Conservation (phyloP, 1,139 yeast genomes). For the Saccharomyces hybrid region DNA sequence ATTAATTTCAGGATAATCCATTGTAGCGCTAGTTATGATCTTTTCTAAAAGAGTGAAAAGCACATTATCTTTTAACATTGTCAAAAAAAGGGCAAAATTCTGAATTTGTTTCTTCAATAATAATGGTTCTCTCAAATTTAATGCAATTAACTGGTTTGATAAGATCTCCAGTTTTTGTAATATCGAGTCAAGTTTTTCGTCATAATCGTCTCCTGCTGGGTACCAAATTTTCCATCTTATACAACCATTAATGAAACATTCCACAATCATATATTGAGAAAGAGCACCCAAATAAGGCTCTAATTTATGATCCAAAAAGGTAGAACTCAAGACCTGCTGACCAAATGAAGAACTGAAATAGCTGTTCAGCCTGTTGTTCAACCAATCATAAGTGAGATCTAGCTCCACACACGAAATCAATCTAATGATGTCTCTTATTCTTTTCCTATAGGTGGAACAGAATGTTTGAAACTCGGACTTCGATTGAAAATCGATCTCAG, state of each 20-base stretch:
- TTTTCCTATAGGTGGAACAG: constrained; percentile 70
- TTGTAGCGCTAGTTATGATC: constrained; percentile 81
- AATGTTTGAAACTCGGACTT: constrained; percentile 74
- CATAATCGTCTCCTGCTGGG: constrained; percentile 49
- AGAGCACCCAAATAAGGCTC: constrained; percentile 72
- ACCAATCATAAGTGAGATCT: constrained; percentile 73
- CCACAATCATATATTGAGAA: constrained; percentile 80
- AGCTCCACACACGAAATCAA: constrained; percentile 83
- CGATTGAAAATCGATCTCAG: constrained; percentile 83
- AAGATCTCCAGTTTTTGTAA: constrained; percentile 62
- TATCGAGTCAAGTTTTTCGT: constrained; percentile 48
- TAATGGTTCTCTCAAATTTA: constrained; percentile 74
- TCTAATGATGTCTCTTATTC: constrained; percentile 85
- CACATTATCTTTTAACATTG: constrained; percentile 70
- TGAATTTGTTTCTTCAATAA: constrained; percentile 81
- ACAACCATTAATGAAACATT: constrained; percentile 84
- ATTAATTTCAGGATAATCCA: constrained; percentile 60
- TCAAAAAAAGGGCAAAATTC: constrained; percentile 95
- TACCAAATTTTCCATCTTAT: constrained; percentile 98
- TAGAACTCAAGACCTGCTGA: constrained; percentile 49
- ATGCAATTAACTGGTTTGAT: constrained; percentile 68
- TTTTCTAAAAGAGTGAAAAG: constrained; percentile 83
- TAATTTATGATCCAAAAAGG: constrained; percentile 46
- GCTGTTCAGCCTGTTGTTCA: constrained; percentile 61
- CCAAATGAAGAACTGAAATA: constrained; percentile 78